Base-by-base conservation (phyloP, 176 grass and related monocot genomes). In the Canna indica region DNA sequence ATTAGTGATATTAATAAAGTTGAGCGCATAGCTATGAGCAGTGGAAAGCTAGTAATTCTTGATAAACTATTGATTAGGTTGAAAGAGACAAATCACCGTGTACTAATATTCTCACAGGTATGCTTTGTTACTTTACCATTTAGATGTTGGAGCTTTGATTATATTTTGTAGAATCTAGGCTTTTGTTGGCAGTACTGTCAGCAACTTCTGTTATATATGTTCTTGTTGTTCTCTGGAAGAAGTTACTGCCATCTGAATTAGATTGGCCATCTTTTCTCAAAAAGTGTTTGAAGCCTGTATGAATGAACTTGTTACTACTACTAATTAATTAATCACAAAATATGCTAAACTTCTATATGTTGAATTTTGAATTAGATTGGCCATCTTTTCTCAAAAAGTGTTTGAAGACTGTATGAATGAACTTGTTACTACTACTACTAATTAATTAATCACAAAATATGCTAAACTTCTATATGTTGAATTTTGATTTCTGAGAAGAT, bases 21-120 rank as follows among this genome's bases (percentile, higher is more conserved):
- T 79, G 94, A 99, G 66, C 88, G 94, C 46, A 99, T 99, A 78
- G 78, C 85, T 75, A 84, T 99, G 86, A 99, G 94, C 75, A 99
- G 94, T 12, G 94, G 94, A 48, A 99, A 99, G 80, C 73, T 99
- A 62, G 94, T 99, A 77, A 83, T 99, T 46, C 86, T 99, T 77
- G 89, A 99, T 78, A 99, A 93, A 60, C 48, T 99, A 60, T 72
- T 99, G 68, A 38, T 90, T 56, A 88, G 94, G 45, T 78, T 99
- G 73, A 86, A 82, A 59, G 94, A 93, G 87, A 99, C 94, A 46
- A 99, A 93, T 61, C 94, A 99, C 69, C 89, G 94, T 28, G 94
- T 99, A 48, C 82, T 99, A 73, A 88, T 99, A 80, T 99, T 99
- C 82, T 99, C 91, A 77, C 77, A 78, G 76, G 76, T 78, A 60